Evolutionary conservation across 306 rosid genomes (phyloP).

Genomic region (Luffa acutangula): DNA sequence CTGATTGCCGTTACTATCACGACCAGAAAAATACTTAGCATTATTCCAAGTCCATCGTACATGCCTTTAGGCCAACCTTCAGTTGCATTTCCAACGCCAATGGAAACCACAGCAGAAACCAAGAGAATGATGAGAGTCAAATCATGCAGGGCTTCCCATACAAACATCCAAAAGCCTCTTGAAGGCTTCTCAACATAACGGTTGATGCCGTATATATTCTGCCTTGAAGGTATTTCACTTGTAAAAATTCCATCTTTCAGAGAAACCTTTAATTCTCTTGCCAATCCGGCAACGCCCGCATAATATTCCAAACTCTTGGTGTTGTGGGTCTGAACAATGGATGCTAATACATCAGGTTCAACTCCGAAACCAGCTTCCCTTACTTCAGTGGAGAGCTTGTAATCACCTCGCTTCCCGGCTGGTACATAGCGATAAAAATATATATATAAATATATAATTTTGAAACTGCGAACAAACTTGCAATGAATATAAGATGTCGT

Average conservation of each 20-base stretch:
- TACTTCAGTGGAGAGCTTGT: conserved; percentile 34
- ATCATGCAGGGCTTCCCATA: conserved; percentile 93
- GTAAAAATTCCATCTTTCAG: conserved; percentile 42
- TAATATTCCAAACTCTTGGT: conserved; percentile 26
- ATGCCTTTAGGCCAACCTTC: conserved; percentile 84
- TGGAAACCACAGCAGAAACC: conserved; percentile 47
- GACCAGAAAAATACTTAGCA: conserved; percentile 55
- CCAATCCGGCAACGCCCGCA: conserved; percentile 57
- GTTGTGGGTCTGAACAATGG: conserved; percentile 55
- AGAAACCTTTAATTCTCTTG: conserved; percentile 32
- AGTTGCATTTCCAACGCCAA: conserved; percentile 66
- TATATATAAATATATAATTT: neutral
- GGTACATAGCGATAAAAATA: neutral
- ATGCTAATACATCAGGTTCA: conserved; percentile 50
- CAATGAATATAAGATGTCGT: neutral
- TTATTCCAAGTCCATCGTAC: conserved; percentile 85
- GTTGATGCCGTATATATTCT: conserved; percentile 42
- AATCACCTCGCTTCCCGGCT: conserved; percentile 42
- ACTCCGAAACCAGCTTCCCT: conserved; percentile 57
- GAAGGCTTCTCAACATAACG: conserved; percentile 48
- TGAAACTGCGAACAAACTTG: neutral
- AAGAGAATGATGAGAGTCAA: conserved; percentile 66
- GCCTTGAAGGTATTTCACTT: conserved; percentile 34
- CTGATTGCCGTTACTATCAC: conserved; percentile 72
- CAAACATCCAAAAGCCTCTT: conserved; percentile 69